Evolutionary conservation across 2,329 filamentous ascomycete genomes (phyloP), one percentile per base, ranked within the genome.

Genomic region (Botrytis fragariae): DNA sequence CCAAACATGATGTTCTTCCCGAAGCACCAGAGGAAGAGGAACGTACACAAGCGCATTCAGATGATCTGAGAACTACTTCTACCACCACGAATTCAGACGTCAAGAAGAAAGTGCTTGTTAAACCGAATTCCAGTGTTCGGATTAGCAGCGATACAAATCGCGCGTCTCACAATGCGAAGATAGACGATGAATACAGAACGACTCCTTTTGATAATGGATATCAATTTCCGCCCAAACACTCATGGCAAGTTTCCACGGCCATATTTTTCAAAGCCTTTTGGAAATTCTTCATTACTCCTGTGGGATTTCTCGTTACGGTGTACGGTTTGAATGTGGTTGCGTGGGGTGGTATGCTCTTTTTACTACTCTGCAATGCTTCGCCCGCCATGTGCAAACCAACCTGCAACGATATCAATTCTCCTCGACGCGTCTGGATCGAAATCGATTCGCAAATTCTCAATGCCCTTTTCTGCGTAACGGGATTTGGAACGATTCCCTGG

Each of bases 301-400:
- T 92, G 72, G 93, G 94, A 4, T 94, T 96, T 80, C 84, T 93
- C 71, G 88, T 95, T 59, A 92, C 90, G 3, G 81, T 97, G 9
- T 97, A 97, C 82, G 90, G 91, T 20, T 86, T 96, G 73, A 95
- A 95, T 76, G 88, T 97, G 32, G 89, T 97, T 16, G 94, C 92
- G 0, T 97, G 94, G 94, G 94, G 94, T 69, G 93, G 92, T 73
- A 97, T 97, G 94, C 86, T 97, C 48, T 97, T 97, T 83, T 84
- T 97, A 29, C 85, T 97, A 3, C 88, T 97, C 39, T 92, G 91
- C 84, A 93, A 94, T 78, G 93, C 87, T 72, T 85, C 89, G 3
- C 90, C 91, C 10, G 89, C 89, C 74, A 94, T 94, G 92, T 94
- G 93, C 84, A 84, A 86, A 77, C 90, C 87, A 0, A 84, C 84